Base-by-base conservation (phyloP, 495 filamentous ascomycete genomes). In the Lepidopterella palustris region DNA sequence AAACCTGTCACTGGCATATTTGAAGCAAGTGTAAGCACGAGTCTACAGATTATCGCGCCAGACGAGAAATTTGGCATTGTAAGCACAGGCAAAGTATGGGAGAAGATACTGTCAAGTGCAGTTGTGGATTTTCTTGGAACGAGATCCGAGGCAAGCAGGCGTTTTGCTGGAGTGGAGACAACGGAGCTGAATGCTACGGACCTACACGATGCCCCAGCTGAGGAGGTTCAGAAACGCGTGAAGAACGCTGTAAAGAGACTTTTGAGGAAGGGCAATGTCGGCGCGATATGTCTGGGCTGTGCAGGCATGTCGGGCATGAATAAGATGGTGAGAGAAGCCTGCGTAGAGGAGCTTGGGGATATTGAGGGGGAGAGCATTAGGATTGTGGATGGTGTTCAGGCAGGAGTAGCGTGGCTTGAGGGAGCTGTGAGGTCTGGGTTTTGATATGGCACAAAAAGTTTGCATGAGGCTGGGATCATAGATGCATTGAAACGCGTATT, bases 281-380 rank as follows among this genome's bases (percentile, higher is more conserved):
- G 80, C 26, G 80, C 87, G 59, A 83, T 90, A 24, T 81, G 89
- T 57, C 78, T 89, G 73, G 87, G 86, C 1, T 96, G 92, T 75
- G 92, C 91, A 40, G 92, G 93, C 4, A 96, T 97, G 93, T 86
- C 83, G 23, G 93, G 92, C 11, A 81, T 97, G 76, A 87, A 92
- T 56, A 79, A 84, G 57, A 86, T 87, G 51, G 89, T 96, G 45
- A 78, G 86, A 52, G 80, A 81, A 35, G 86, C 84, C 1, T 87
- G 87, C 45, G 68, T 81, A 26, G 80, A 84, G 55, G 77, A 78
- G 20, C 82, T 85, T 60, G 89, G 87, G 13, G 73, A 79, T 45
- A 71, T 77, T 13, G 75, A 79, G 49, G 89, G 87, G 0, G 69
- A 63, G 48, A 69, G 75, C 24, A 79, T 96, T 3, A 79, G 78